Conservation (phyloP, 78 protist genomes). For the Speleostelium caveatum region DNA sequence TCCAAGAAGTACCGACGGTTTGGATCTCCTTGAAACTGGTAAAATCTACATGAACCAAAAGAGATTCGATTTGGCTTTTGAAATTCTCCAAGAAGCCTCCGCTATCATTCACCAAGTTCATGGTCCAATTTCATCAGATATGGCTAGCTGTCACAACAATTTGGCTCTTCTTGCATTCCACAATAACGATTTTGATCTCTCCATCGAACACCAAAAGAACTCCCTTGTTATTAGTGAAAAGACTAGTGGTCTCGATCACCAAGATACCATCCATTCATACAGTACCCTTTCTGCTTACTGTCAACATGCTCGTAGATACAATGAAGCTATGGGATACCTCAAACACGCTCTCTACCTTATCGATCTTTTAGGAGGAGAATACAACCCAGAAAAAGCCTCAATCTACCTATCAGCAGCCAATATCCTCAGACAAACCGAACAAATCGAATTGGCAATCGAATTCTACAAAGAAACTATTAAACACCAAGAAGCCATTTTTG, state of each 20-base stretch:
- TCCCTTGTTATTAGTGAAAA: slow-evolving; percentile 77
- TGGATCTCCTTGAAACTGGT: slow-evolving; percentile 69
- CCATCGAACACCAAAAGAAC: slow-evolving; percentile 80
- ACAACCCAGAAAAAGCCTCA: slow-evolving; percentile 75
- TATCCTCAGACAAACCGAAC: slow-evolving; percentile 46
- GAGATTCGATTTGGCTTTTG: slow-evolving; percentile 28
- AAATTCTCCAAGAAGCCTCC: slow-evolving; percentile 44
- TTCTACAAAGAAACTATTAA: slow-evolving; percentile 24
- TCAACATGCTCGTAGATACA: slow-evolving; percentile 46
- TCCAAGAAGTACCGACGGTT: slow-evolving; percentile 63
- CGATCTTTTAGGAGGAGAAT: slow-evolving; percentile 48
- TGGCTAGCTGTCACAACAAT: slow-evolving; percentile 54
- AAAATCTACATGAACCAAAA: slow-evolving; percentile 45
- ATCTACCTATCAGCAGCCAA: slow-evolving; percentile 36
- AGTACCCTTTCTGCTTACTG: slow-evolving; percentile 74
- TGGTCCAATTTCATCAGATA: slow-evolving; percentile 76
- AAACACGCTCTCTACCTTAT: slow-evolving; percentile 56
- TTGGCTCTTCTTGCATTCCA: slow-evolving; percentile 82
- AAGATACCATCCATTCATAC: slow-evolving; percentile 79
- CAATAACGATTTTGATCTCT: slow-evolving; percentile 31
- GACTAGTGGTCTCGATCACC: slow-evolving; percentile 72
- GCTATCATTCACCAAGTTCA: slow-evolving; percentile 59
- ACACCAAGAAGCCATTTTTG: slow-evolving; percentile 47
- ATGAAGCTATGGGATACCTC: slow-evolving; percentile 57
- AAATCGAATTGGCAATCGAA: slow-evolving; percentile 20